Base-by-base conservation (phyloP, 768 basidiomycete genomes). In the Neoboletus subvelutipes region DNA sequence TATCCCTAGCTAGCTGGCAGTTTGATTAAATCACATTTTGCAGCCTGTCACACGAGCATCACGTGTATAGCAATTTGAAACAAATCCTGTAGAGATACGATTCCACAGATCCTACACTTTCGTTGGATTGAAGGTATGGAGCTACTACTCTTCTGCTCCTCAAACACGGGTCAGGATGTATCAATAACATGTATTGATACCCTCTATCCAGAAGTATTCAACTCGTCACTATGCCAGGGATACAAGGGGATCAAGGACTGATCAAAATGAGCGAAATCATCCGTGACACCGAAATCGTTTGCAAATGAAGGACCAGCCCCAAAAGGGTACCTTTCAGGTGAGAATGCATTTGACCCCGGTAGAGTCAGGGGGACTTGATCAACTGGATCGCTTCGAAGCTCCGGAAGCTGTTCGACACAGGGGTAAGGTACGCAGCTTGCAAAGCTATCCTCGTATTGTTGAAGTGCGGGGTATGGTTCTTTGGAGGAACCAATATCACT, bases 401-500 rank as follows among this genome's bases (percentile, higher is more conserved):
- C 22, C 12, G 34, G 47, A n/a, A 57, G 48, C 26, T 60, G 54
- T 31, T 55, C 51, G 1, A 61, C 34, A 42, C 28, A 29, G 31
- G 53, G 31, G 28, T 24, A 48, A 31, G 57, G 11, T n/a, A 20
- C 26, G 33, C 43, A 22, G 34, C 48, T 39, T 24, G 29, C 36
- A 50, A 55, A 39, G 29, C 15, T 22, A 41, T 42, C 34, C 15
- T 53, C 29, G 15, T 36, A 31, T 31, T 29, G 48, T 50, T 50
- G 50, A 28, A 31, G 20, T 24, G 54, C 13, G 41, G 29, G 40
- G 29, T 50, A 28, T 28, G 22, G 39, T 20, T 52, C 26, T 29
- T 6, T 36, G 11, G 28, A 50, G 36, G 74, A 66, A 45, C 54
- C 66, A 26, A 63, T 45, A 33, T 57, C 56, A 45, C 64, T 66